Evolutionary conservation across 371 early-diverging fungal species (phyloP).

Genomic region (Syncephalastrum contaminatum): DNA sequence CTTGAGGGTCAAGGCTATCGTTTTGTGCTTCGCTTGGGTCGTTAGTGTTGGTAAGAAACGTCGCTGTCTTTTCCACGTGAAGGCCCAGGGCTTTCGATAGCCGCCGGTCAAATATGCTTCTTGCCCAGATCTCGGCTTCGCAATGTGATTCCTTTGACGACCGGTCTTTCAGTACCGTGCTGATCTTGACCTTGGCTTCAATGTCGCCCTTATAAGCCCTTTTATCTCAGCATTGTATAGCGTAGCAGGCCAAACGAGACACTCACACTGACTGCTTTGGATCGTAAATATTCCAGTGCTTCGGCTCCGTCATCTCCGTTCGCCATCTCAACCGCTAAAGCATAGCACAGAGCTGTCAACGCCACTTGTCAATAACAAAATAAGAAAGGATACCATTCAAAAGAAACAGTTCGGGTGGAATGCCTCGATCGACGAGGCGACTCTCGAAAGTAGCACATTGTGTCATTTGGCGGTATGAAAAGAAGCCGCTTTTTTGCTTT

Average conservation of each 20-base stretch:
- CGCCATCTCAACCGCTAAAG: constrained; percentile 3
- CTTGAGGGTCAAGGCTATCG: too few species aligned
- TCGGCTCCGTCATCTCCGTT: not conserved
- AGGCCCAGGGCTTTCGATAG: constrained; percentile 21
- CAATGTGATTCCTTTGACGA: constrained; percentile 14
- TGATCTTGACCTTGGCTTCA: constrained; percentile 47
- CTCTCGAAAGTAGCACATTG: constrained; percentile 6
- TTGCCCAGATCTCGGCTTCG: constrained; percentile 46
- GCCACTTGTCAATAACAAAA: constrained; percentile 1
- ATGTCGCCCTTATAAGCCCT: constrained; percentile 32
- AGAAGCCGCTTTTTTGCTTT: constrained; percentile 3
- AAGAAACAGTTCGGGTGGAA: constrained; percentile 13
- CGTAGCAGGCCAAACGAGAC: not conserved
- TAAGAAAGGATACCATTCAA: constrained; percentile 9
- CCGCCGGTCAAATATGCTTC: constrained; percentile 46
- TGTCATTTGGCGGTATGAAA: constrained; percentile 4
- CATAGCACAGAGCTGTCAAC: constrained; percentile 3
- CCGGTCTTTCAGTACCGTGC: constrained; percentile 28
- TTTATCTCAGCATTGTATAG: too few species aligned
- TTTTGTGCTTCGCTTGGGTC: too few species aligned
- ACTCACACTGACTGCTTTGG: constrained; percentile 13
- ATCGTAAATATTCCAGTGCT: constrained; percentile 9
- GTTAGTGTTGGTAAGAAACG: constrained; percentile 11
- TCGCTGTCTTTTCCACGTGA: constrained; percentile 15
- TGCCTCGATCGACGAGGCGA: constrained; percentile 7